These are phyloP conservation scores for Hippophae rhamnoides DNA, from an alignment of 306 rosid species.

Conservation along the genomic window DNA sequence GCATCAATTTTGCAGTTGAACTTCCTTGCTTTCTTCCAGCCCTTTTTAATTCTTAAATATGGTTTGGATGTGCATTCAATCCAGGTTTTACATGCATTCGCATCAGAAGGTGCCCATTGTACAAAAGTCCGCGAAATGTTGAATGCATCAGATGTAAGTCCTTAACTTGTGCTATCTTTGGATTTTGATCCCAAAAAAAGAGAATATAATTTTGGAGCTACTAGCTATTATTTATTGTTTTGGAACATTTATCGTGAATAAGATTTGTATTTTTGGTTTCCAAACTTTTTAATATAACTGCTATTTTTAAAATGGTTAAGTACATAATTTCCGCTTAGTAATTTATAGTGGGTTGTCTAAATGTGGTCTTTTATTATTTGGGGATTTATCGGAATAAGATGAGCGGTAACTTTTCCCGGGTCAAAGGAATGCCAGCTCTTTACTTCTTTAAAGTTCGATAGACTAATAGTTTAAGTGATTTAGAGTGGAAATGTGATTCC, in stretches of 20 bases:
- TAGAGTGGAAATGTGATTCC: background rate
- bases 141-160: conserved; percentile 78
- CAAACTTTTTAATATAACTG: no score
- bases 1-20: background rate
- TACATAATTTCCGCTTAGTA: background rate
- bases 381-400: no score
- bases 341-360: background rate
- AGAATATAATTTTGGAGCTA: no score
- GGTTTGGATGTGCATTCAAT: conserved; percentile 16
- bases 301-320: background rate
- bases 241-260: no score
- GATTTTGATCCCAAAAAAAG: background rate
- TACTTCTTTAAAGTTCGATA: background rate
- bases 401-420: background rate
- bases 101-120: conserved; percentile 99
- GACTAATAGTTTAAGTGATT: background rate
- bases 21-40: background rate
- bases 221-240: no score
- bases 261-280: background rate
- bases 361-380: background rate
- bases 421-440: background rate
- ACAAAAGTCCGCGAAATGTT: conserved; percentile 86
- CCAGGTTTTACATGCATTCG: conserved; percentile 97
- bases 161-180: background rate
- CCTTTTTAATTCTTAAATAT: conserved; percentile 6